Evolutionary conservation across 345 rosid species (phyloP).

Genomic region (Microcos paniculata): DNA sequence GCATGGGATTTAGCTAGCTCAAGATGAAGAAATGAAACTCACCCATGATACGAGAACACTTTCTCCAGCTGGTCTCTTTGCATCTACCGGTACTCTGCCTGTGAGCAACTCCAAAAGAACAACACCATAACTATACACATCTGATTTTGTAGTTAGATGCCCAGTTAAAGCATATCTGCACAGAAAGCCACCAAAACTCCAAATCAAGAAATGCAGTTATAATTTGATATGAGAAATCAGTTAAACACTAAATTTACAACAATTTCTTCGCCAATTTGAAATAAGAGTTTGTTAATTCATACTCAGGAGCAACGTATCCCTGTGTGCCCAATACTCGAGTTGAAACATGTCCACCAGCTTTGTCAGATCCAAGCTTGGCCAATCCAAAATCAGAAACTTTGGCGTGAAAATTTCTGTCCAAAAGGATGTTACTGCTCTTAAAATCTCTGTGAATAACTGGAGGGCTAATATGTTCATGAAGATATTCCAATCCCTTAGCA

Average conservation of each 20-base stretch:
- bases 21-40: slow-evolving; percentile 15
- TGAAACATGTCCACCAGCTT: slow-evolving; percentile 74
- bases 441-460: slow-evolving; percentile 79
- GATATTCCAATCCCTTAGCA: slow-evolving; percentile 84
- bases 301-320: slow-evolving; percentile 87
- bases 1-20: neutral
- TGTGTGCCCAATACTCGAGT: slow-evolving; percentile 77
- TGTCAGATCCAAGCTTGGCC: slow-evolving; percentile 74
- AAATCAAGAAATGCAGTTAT: neutral
- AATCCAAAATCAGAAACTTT: slow-evolving; percentile 83
- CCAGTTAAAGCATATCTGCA: slow-evolving; percentile 90
- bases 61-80: slow-evolving; percentile 81
- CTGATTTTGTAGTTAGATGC: slow-evolving; percentile 92
- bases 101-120: slow-evolving; percentile 89
- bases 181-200: slow-evolving; percentile 4
- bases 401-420: slow-evolving; percentile 63
- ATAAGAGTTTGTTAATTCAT: slow-evolving; percentile 21
- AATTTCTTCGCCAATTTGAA: neutral
- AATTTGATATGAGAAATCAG: neutral
- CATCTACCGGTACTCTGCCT: slow-evolving; percentile 84
- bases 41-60: slow-evolving; percentile 90
- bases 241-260: neutral
- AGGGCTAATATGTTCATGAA: slow-evolving; percentile 71
- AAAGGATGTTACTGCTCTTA: slow-evolving; percentile 70
- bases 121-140: slow-evolving; percentile 89